These are phyloP conservation scores for Agaricus bisporus DNA, from an alignment of 768 basidiomycete species.

Conservation along the genomic window DNA sequence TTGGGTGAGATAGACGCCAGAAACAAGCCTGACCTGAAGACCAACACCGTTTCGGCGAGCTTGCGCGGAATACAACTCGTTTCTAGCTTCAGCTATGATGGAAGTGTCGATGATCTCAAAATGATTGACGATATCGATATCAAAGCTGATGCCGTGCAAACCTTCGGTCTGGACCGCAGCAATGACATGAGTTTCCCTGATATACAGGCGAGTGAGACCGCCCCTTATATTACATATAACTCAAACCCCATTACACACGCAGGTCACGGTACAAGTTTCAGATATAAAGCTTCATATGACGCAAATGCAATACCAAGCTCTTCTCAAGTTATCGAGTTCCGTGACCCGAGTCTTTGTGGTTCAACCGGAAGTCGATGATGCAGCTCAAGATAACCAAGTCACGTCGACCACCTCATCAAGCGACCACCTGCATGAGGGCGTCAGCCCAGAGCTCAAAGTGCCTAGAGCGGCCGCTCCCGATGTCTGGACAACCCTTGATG, in stretches of 20 bases:
- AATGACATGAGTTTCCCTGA: slow-evolving; percentile 55
- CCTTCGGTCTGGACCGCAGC: slow-evolving; percentile 44
- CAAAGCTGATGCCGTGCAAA: slow-evolving; percentile 61
- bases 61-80: slow-evolving; percentile 80
- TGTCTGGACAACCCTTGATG: slow-evolving; percentile 63
- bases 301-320: slow-evolving; percentile 71
- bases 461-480: slow-evolving; percentile 22
- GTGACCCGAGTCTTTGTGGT: slow-evolving; percentile 61
- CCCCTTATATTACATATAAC: neutral
- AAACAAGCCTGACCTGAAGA: slow-evolving; percentile 59
- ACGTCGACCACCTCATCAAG: slow-evolving; percentile 9
- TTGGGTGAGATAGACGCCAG: slow-evolving; percentile 85
- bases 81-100: slow-evolving; percentile 54
- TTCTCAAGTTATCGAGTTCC: slow-evolving; percentile 60
- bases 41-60: slow-evolving; percentile 64
- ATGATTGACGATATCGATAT: slow-evolving; percentile 91
- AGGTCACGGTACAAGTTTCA: slow-evolving; percentile 73
- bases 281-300: slow-evolving; percentile 83
- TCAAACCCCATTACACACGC: neutral
- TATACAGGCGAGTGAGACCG: slow-evolving; percentile 52
- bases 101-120: slow-evolving; percentile 53
- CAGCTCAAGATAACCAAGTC: slow-evolving; percentile 16
- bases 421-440: slow-evolving; percentile 13
- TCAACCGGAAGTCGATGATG: slow-evolving; percentile 32
- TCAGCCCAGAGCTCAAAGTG: slow-evolving; percentile 59